Base-by-base conservation (phyloP, 495 filamentous ascomycete species). In the Filosporella fistucella region DNA sequence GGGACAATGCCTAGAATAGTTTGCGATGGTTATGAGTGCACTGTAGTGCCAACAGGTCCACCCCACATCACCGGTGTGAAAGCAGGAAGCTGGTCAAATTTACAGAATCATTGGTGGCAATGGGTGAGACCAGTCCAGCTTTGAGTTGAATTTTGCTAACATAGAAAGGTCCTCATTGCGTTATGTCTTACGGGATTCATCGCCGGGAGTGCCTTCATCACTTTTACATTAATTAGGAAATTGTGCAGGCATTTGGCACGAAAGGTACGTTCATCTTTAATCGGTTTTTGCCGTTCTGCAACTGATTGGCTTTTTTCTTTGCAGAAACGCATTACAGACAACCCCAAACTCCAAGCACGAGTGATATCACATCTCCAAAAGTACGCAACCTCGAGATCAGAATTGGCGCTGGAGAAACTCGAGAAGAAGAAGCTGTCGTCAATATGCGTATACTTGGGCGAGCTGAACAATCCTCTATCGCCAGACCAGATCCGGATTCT, bases 371-470 rank as follows among this genome's bases (percentile, higher is more conserved):
- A 41, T 41, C 38, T 41, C 4, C 38, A 20, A 20, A 20, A 41
- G 24, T 41, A 41, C 21, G 17, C 10, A 20, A 41, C 38, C 4
- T 41, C 38, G 10, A 4, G 21, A 6, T 24, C 14, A 5, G 16
- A 41, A 24, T 41, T 20, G 38, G 24, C 6, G 6, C 38, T 41
- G 14, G 38, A 41, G 17, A 24, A 20, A 14, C 20, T 10, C 14
- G 38, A 17, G 11, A 10, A 20, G 38, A 10, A 20, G 14, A 41
- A 41, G 20, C 12, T 14, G 4, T 7, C 38, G 11, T 41, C 38
- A 5, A 9, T 41, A 20, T 5, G 68, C 3, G 66, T 70, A 14
- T 73, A 63, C 39, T 58, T 74, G 1, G 70, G 70, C 1, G 28
- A 30, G 6, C 54, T 74, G 6, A 50, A 50, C 5, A 60, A 40